phyloP scores from a whole-genome alignment of 1,284 basidiomycete species.

The Chiua sp. region DNA sequence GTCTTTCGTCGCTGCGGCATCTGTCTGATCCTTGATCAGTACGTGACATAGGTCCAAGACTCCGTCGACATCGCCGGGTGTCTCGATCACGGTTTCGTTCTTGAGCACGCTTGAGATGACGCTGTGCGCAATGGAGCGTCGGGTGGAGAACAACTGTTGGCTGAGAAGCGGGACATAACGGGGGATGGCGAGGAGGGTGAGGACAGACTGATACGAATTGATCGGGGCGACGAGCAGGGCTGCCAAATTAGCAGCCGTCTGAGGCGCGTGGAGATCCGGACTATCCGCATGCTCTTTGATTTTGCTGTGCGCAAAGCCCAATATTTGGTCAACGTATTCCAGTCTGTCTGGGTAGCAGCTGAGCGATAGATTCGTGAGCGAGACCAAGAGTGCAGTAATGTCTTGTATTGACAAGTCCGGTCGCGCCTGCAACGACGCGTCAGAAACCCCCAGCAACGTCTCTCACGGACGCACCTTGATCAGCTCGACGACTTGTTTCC shows the following conservation, averaged over 20 bases:
- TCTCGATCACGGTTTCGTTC: conserved; percentile 93
- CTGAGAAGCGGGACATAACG: conserved; percentile 84
- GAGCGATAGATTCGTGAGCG: conserved; percentile 89
- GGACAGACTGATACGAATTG: conserved; percentile 91
- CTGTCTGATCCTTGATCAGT: conserved; percentile 87
- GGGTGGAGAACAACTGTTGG: conserved; percentile 86
- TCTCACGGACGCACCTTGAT: conserved; percentile 76
- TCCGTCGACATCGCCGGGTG: conserved; percentile 89
- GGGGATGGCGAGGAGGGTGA: conserved; percentile 92
- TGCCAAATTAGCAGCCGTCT: conserved; percentile 89
- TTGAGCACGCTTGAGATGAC: conserved; percentile 92
- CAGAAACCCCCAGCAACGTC: background rate
- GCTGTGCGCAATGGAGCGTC: conserved; percentile 89
- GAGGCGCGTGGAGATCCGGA: conserved; percentile 85
- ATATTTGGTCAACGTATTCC: conserved; percentile 94
- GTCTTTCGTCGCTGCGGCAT: conserved; percentile 48
- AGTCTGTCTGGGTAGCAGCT: conserved; percentile 95
- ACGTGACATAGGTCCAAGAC: conserved; percentile 92
- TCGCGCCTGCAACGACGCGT: conserved; percentile 67
- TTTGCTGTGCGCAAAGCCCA: conserved; percentile 87
- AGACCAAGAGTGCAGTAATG: conserved; percentile 92
- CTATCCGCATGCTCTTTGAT: conserved; percentile 85
- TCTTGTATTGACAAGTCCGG: conserved; percentile 96
- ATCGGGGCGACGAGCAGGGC: conserved; percentile 91
- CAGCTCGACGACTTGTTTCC: conserved; percentile 96